Evolutionary conservation across 805 yeast genomes (phyloP), one percentile per base, ranked within the genome.

Genomic region (Candida germanica): DNA sequence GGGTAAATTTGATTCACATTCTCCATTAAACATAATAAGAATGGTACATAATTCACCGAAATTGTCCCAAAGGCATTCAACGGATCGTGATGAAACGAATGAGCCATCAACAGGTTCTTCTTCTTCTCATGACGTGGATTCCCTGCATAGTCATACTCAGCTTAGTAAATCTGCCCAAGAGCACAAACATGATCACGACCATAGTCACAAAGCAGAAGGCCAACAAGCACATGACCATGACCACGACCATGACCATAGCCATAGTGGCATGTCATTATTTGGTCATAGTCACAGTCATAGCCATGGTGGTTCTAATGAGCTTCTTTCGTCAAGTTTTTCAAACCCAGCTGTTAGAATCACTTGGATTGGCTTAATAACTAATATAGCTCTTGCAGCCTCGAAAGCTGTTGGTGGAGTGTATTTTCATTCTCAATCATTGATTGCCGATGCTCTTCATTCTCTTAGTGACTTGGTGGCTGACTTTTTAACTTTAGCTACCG

Each of bases 381-480:
- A 93, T 55, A 77, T 87, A 9, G 79, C 84, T 10, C 81, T 93
- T 82, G 97, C 96, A 0, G 66, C 76, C 2, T 81, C 89, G 21
- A 93, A 93, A 58, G 89, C 88, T 18, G 59, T 79, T 15, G 98
- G 98, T 20, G 98, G 98, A 6, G 69, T 87, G 12, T 79, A 79
- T 25, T 93, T 93, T 73, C 95, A 93, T 58, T 93, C 98, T 0
- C 96, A 89, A 57, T 89, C 97, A 2, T 73, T 93, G 38, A 57
- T 89, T 33, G 98, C 98, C 1, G 98, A 93, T 60, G 89, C 97
- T 1, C 81, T 88, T 19, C 98, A 93, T 62, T 91, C 98, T 0
- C 71, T 87, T 14, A 81, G 94, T 31, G 98, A 93, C 60, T 69
- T 91, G 64, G 75, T 93, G 11, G 85, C 95, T 6, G 98, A 93